A percentile compares a stretch with the other conserved stretches of the same genome.
Evolutionary conservation across 2,329 filamentous ascomycete genomes (phyloP).

Genomic region (Penicillium aurantiogriseum): DNA sequence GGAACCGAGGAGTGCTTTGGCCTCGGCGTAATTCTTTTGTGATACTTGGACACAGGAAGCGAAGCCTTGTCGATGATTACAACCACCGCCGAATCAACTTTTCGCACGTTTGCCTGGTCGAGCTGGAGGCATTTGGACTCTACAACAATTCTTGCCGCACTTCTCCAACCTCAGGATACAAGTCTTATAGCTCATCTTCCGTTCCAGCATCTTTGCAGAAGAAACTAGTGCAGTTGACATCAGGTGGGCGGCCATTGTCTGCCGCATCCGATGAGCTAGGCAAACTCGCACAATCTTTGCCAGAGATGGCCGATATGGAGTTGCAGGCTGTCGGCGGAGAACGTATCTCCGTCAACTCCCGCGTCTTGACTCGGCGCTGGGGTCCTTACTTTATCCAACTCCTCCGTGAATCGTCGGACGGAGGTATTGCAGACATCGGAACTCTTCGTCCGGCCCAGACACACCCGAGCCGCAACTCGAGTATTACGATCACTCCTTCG

Average conservation of each 20-base stretch:
- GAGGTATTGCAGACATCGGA: conserved; percentile 67
- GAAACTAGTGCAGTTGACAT: conserved; percentile 54
- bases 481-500: conserved; percentile 75
- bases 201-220: conserved; percentile 55
- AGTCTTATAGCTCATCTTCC: conserved; percentile 75
- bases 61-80: conserved; percentile 94
- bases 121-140: conserved; percentile 93
- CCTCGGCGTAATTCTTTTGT: conserved; percentile 91
- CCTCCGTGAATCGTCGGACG: conserved; percentile 73
- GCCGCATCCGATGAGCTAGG: conserved; percentile 82
- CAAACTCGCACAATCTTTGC: conserved; percentile 71
- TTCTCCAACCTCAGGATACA: conserved; percentile 75
- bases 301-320: conserved; percentile 96
- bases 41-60: conserved; percentile 87
- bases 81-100: conserved; percentile 98
- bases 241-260: conserved; percentile 73
- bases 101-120: conserved; percentile 92
- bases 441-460: conserved; percentile 66
- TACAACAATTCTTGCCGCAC: conserved; percentile 90
- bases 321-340: conserved; percentile 89
- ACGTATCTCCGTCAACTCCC: conserved; percentile 88
- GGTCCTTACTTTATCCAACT: conserved; percentile 94
- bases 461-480: conserved; percentile 70
- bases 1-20: conserved; percentile 95
- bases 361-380: conserved; percentile 84